These are phyloP conservation scores for Dioscorea cayenensis DNA, from an alignment of 116 monocot species.

Conservation along the genomic window DNA sequence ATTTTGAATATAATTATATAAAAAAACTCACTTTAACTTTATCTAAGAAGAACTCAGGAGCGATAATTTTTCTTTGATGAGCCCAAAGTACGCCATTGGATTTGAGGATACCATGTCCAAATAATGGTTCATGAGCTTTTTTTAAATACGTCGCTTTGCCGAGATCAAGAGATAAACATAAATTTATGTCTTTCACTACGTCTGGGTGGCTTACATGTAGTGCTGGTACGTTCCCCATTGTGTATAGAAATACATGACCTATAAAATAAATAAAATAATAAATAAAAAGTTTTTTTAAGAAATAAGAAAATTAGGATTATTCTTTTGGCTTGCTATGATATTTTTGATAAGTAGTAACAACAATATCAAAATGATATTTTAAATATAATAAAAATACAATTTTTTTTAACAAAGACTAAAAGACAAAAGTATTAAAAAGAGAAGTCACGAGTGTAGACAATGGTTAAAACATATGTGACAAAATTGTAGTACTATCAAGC, in stretches of 20 bases:
- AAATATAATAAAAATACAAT: too few species aligned
- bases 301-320: too few species aligned
- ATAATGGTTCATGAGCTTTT: constrained; percentile 34
- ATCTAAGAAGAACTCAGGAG: constrained; percentile 49
- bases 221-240: constrained; percentile 20
- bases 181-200: constrained; percentile 34
- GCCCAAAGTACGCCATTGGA: constrained; percentile 43
- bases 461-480: too few species aligned
- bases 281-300: too few species aligned
- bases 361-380: too few species aligned
- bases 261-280: background rate
- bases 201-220: constrained; percentile 41
- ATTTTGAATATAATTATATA: background rate
- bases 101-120: constrained; percentile 44
- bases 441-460: too few species aligned
- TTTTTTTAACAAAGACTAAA: too few species aligned
- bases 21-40: constrained; percentile 40
- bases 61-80: constrained; percentile 53
- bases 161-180: constrained; percentile 31
- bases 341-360: too few species aligned
- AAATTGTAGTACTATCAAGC: too few species aligned
- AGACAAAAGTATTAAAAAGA: too few species aligned
- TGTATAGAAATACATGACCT: constrained; percentile 45
- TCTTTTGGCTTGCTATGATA: too few species aligned
- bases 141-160: constrained; percentile 41